Percentiles rank a stretch among this genome's conserved stretches.
These are phyloP conservation scores for Crinitomyces ghanaensis DNA, from an alignment of 805 yeast species.

Conservation along the genomic window DNA sequence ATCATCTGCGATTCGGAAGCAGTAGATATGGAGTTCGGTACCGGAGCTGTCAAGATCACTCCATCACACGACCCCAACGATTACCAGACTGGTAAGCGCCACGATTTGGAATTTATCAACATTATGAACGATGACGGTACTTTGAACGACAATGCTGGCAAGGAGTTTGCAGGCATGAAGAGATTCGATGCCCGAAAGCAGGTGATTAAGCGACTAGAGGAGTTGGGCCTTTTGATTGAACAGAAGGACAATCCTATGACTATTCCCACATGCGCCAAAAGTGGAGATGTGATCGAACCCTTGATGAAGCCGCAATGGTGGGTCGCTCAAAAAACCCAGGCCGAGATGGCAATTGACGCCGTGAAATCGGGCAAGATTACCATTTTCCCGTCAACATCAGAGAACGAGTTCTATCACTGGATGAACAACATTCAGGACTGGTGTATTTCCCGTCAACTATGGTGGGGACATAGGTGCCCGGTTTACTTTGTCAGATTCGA, in stretches of 20 bases:
- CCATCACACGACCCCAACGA: constrained; percentile 98
- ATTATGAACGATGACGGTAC: constrained; percentile 87
- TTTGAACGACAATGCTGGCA: constrained; percentile 83
- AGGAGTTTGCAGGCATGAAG: constrained; percentile 76
- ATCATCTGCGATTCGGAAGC: constrained; percentile 84
- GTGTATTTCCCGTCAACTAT: constrained; percentile 91
- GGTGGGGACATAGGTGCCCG: constrained; percentile 99
- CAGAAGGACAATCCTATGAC: constrained; percentile 95
- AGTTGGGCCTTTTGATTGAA: constrained; percentile 62
- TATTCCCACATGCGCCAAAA: constrained; percentile 87
- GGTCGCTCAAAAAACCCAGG: constrained; percentile 88
- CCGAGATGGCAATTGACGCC: constrained; percentile 73
- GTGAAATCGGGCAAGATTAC: constrained; percentile 72
- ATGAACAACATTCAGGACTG: constrained; percentile 93
- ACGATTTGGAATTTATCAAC: constrained; percentile 75
- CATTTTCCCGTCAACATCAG: constrained; percentile 80
- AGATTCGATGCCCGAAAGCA: constrained; percentile 86
- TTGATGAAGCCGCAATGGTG: constrained; percentile 98
- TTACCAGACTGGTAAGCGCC: constrained; percentile 93
- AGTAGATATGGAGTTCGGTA: constrained; percentile 98
- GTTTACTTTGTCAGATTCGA: constrained; percentile 74
- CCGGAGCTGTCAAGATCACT: constrained; percentile 98
- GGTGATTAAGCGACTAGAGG: constrained; percentile 73
- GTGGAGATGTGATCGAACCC: constrained; percentile 96
- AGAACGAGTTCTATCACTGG: constrained; percentile 92